phyloP scores from a whole-genome alignment of 169 alveolate genomes.

The Cyclospora cayetanensis region DNA sequence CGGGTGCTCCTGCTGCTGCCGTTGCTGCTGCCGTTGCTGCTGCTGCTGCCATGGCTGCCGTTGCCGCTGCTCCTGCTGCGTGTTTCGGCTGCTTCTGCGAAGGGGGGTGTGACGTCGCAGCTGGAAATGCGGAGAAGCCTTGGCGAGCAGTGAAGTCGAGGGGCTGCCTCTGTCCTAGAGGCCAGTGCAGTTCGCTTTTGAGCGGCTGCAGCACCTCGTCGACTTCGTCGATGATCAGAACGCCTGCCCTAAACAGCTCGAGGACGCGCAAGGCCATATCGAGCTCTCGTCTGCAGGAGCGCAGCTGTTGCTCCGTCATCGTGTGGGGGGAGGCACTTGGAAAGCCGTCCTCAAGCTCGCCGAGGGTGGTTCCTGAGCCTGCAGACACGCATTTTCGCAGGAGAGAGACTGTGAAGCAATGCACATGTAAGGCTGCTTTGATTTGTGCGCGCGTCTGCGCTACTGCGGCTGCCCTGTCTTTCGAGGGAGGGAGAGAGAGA shows the following conservation, averaged over 20 bases:
- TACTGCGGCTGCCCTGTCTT: background rate
- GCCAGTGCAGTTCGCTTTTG: constrained; percentile 94
- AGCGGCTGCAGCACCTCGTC: constrained; percentile 92
- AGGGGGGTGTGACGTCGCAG: background rate
- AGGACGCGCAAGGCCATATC: constrained; percentile 52
- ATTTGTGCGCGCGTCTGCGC: background rate
- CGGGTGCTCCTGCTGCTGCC: constrained; percentile 4
- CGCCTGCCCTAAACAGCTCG: constrained; percentile 72
- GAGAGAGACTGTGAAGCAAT: too few species aligned
- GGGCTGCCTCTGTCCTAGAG: constrained; percentile 83
- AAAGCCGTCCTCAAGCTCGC: background rate
- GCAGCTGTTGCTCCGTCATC: constrained; percentile 42
- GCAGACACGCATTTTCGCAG: background rate
- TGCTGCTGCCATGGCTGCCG: background rate
- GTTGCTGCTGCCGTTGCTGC: constrained; percentile 30
- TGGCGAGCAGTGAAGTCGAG: constrained; percentile 35
- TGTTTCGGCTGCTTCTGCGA: background rate
- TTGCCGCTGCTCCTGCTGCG: constrained; percentile 47
- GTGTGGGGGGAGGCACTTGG: constrained; percentile 52
- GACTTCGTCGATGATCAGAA: constrained; percentile 90
- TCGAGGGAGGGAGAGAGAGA: background rate
- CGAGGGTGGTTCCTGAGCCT: background rate
- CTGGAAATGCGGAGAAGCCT: background rate
- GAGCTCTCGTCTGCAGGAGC: constrained; percentile 57
- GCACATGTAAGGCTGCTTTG: background rate